Base-by-base conservation (phyloP, 2,329 filamentous ascomycete genomes). In the Sclerotinia subarctica region DNA sequence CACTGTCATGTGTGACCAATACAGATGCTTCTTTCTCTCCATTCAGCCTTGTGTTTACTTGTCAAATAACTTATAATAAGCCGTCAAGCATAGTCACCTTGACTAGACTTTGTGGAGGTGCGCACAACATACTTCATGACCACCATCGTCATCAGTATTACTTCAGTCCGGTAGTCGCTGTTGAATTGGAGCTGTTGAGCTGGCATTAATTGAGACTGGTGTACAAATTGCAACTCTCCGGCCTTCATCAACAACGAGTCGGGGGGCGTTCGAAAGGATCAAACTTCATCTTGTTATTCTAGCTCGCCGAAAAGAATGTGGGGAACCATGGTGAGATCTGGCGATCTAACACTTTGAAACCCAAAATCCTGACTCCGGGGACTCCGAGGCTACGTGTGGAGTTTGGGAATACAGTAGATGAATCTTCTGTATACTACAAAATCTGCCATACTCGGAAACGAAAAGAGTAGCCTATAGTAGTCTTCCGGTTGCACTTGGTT, bases 11-110 rank as follows among this genome's bases (percentile, higher is more conserved):
- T 57, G 54, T 42, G 21, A 57, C 21, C 32, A 38, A 42, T 57
- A 5, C 6, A 38, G n/a, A 42, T 57, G 54, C 54, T 57, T 42
- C 32, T 24, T n/a, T 17, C 32, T 13, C 21, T 57, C 35, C 54
- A 38, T 24, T 42, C 54, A 57, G 54, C 54, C 54, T 57, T 57
- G 54, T 57, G 54, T 57, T 57, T 57, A 57, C 11, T 49, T 49
- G 29, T 60, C 58, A 49, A 10, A 60, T 49, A 19, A 42, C 35
- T 57, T 7, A 35, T 24, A 47, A 62, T 8, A n/a, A 49, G 58
- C 21, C 58, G 44, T 62, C 58, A 62, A 47, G 58, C 26, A 49
- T 35, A 60, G 32, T 35, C 21, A 29, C 26, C 59, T 62, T 62
- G 59, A 29, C 46, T 26, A 49, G 46, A 49, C 29, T 19, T 19